phyloP scores from a whole-genome alignment of 1,284 basidiomycete genomes.

The Grifola frondosa region DNA sequence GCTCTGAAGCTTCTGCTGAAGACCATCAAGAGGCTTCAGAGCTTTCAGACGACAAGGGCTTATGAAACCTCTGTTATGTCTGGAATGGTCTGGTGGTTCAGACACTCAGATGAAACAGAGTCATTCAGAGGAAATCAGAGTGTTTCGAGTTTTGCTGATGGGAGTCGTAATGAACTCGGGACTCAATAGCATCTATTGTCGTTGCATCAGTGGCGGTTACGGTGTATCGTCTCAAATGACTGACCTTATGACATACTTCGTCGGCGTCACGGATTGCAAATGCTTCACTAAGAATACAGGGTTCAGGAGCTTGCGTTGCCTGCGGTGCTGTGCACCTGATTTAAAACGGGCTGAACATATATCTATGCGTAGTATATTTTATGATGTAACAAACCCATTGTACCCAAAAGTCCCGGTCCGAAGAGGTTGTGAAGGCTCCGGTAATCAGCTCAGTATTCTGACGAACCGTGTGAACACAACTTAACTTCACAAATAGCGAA shows the following conservation, averaged over 20 bases:
- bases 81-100: too few relatives aligned
- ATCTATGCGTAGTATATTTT: too few relatives aligned
- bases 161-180: constrained; percentile 14
- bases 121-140: too few relatives aligned
- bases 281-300: constrained; percentile 17
- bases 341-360: background rate
- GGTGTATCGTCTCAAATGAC: background rate
- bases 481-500: background rate
- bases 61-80: too few relatives aligned
- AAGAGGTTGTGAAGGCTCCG: constrained; percentile 3
- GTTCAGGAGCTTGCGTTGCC: constrained; percentile 17
- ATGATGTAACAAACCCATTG: background rate
- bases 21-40: too few relatives aligned
- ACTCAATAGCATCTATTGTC: constrained; percentile 22
- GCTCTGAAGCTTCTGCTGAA: too few relatives aligned
- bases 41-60: too few relatives aligned
- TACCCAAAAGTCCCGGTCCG: background rate
- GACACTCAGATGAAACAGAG: too few relatives aligned
- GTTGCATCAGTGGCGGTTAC: background rate
- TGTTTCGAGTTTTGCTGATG: too few relatives aligned
- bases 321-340: constrained; percentile 10
- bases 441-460: background rate
- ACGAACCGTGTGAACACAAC: background rate
- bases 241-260: constrained; percentile 11
- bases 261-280: constrained; percentile 14